phyloP scores from a whole-genome alignment of 495 filamentous ascomycete genomes.

The Penicillium argentinense region DNA sequence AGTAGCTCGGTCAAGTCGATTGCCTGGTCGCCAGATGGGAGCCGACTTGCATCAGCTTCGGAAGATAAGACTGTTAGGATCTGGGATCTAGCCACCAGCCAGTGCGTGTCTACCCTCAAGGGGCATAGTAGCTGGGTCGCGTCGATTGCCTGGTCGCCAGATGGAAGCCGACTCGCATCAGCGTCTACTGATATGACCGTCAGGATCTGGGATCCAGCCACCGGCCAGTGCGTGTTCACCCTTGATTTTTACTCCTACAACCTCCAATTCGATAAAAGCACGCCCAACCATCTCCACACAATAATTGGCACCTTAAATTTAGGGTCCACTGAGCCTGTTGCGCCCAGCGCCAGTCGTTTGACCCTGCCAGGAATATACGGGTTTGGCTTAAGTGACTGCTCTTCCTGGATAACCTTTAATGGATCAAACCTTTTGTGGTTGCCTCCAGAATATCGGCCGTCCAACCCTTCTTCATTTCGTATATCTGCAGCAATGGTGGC shows the following conservation, averaged over 20 bases:
- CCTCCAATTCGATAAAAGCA: neutral
- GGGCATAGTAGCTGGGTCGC: neutral
- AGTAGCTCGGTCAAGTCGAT: neutral
- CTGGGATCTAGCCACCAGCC: neutral
- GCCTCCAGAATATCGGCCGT: slow-evolving; percentile 22
- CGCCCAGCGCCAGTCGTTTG: neutral
- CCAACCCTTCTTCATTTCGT: too few species aligned
- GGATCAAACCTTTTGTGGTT: slow-evolving; percentile 17
- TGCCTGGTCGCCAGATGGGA: neutral
- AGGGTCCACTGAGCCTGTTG: neutral
- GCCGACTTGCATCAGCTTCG: neutral
- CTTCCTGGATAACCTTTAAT: slow-evolving; percentile 17
- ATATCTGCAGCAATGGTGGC: neutral
- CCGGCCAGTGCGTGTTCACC: neutral
- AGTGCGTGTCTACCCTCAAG: neutral
- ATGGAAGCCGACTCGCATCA: neutral
- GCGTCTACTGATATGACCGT: neutral
- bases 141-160: neutral
- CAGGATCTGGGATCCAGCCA: neutral
- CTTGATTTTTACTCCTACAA: too few species aligned
- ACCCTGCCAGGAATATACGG: neutral
- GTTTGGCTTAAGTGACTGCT: slow-evolving; percentile 5
- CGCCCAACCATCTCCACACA: neutral
- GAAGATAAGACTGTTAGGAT: neutral
- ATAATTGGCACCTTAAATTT: neutral